Base-by-base conservation (phyloP, 2,329 filamentous ascomycete genomes). In the Corynespora cassiicola region DNA sequence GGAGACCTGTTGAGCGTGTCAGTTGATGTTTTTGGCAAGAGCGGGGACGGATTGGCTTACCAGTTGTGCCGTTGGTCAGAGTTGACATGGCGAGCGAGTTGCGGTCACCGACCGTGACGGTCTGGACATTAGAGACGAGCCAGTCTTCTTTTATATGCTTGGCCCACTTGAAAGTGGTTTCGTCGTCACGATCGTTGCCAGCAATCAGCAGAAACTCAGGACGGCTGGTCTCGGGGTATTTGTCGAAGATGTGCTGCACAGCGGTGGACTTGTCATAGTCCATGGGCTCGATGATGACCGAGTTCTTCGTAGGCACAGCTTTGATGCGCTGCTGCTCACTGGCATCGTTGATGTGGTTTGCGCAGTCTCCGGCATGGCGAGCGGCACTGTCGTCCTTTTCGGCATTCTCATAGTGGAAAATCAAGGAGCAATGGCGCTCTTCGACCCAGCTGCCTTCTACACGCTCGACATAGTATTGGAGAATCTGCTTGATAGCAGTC, bases 151-250 rank as follows among this genome's bases (percentile, higher is more conserved):
- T 77, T 8, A 96, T 73, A 31, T 82, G 77, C 70, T 96, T 96
- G 12, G 92, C 94, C 92, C 94, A 97, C 47, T 85, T 85, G 73
- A 96, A 97, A 14, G 96, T 87, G 54, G 89, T 87, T 63, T 97
- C 92, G 52, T 97, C 94, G 54, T 96, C 92, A 20, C 92, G 85
- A 26, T 91, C 90, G 60, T 96, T 91, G 23, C 92, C 92, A 21
- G 91, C 82, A 6, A 96, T 88, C 73, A 96, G 83, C 39, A 97
- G 70, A 67, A 96, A 97, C 63, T 96, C 90, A 1, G 90, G 38
- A 15, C 56, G 56, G 7, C 48, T 42, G 1, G 49, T 21, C 20
- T 54, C 45, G 9, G 39, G 37, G 14, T 72, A 59, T 22, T 60
- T 59, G 37, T 82, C 78, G 65, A 88, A 87, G 30, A 95, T 85